phyloP scores from a whole-genome alignment of 2,329 filamentous ascomycete genomes.

The Chaetomium strumarium region DNA sequence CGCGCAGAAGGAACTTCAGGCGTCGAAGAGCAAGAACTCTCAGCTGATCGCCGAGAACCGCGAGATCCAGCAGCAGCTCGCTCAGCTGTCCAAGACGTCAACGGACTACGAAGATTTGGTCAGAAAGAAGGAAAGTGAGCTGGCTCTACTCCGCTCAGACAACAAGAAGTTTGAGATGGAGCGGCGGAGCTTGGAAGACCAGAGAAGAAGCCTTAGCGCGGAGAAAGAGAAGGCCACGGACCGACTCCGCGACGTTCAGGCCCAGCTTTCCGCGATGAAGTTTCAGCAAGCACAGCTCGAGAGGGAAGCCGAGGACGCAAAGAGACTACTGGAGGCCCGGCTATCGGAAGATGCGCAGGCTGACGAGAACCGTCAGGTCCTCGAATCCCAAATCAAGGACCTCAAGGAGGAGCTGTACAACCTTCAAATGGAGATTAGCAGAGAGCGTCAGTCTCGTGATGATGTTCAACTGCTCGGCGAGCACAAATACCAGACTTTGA shows the following conservation, averaged over 20 bases:
- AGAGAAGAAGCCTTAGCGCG: conserved; percentile 62
- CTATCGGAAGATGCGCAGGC: conserved; percentile 86
- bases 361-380: conserved; percentile 69
- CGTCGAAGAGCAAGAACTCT: conserved; percentile 65
- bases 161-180: conserved; percentile 78
- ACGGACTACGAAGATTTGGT: conserved; percentile 94
- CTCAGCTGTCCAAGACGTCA: conserved; percentile 82
- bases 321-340: conserved; percentile 76
- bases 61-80: conserved; percentile 76
- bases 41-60: conserved; percentile 75
- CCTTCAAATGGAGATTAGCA: conserved; percentile 80
- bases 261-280: conserved; percentile 79
- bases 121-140: conserved; percentile 87
- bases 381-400: conserved; percentile 82
- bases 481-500: conserved; percentile 75
- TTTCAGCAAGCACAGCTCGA: conserved; percentile 79
- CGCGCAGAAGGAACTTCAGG: conserved; percentile 73
- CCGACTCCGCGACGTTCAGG: conserved; percentile 77
- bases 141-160: conserved; percentile 78
- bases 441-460: conserved; percentile 87
- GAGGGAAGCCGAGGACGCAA: conserved; percentile 83
- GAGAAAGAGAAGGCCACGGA: conserved; percentile 75
- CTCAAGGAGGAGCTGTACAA: conserved; percentile 81
- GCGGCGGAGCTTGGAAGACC: conserved; percentile 69
- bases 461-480: conserved; percentile 88